A percentile compares a stretch with the other conserved stretches of the same genome.
Evolutionary conservation across 139 green algal species (phyloP).

Genomic region (Chlorella ohadii): DNA sequence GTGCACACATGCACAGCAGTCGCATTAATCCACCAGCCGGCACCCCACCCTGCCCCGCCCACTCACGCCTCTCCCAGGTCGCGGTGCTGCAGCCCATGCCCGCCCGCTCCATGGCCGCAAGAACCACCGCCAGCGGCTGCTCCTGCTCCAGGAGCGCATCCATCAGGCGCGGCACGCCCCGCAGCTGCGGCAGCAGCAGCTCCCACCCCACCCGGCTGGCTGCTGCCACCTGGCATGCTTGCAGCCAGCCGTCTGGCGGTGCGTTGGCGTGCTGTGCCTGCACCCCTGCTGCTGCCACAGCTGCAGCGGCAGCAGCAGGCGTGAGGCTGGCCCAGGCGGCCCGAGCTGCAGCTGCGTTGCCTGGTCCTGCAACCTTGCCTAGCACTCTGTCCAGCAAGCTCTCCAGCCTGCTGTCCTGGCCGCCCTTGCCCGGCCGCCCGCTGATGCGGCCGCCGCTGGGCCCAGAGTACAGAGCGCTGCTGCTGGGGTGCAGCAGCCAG

Average conservation of each 20-base stretch:
- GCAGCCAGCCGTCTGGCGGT: background rate
- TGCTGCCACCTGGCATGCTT: background rate
- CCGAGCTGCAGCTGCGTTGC: no score
- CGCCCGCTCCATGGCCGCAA: constrained; percentile 71
- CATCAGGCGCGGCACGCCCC: background rate
- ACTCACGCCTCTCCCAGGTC: constrained; percentile 24
- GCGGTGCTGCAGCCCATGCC: constrained; percentile 61
- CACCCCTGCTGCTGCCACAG: background rate
- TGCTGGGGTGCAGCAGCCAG: constrained; percentile 18
- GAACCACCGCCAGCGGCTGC: constrained; percentile 79
- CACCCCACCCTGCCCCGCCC: background rate
- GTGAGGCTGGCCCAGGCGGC: background rate
- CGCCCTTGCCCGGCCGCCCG: no score
- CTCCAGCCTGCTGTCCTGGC: background rate
- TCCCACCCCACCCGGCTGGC: background rate
- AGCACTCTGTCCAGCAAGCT: background rate
- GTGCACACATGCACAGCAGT: background rate
- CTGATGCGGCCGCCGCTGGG: background rate
- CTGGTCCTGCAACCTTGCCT: background rate
- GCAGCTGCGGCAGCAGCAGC: constrained; percentile 1
- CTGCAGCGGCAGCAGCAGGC: background rate
- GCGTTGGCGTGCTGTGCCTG: no score
- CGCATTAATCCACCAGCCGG: no score
- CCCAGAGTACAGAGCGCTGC: no score
- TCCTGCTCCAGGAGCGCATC: constrained; percentile 46